Evolutionary conservation across 306 rosid species (phyloP).

Genomic region (Betula pendula): DNA sequence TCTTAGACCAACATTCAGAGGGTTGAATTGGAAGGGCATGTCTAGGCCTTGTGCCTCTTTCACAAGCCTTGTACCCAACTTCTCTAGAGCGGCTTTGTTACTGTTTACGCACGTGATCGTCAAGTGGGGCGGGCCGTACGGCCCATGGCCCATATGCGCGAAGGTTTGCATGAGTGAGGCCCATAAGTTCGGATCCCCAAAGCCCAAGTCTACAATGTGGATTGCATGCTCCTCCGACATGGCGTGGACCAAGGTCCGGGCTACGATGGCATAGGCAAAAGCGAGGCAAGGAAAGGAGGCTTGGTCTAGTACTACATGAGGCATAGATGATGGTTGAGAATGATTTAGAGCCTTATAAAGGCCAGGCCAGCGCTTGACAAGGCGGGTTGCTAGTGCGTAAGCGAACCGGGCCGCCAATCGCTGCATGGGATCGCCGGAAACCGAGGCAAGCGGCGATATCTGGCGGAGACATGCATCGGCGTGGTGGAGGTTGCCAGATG

Average conservation of each 20-base stretch:
- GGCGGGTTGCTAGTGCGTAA: constrained; percentile 12
- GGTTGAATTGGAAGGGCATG: constrained; percentile 16
- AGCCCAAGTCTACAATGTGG: constrained; percentile 27
- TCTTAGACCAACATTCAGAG: constrained; percentile 9
- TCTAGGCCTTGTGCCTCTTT: constrained; percentile 7
- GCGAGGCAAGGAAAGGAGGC: constrained; percentile 23
- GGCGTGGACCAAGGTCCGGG: constrained; percentile 13
- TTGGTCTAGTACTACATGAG: not conserved
- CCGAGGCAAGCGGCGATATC: constrained; percentile 24
- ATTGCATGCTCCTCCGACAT: not conserved
- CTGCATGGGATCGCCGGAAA: constrained; percentile 31
- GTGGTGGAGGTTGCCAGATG: constrained; percentile 26
- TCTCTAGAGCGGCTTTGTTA: not conserved
- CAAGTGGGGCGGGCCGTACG: constrained; percentile 11
- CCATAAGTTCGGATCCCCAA: constrained; percentile 14
- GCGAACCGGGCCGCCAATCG: constrained; percentile 27
- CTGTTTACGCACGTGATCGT: constrained; percentile 20
- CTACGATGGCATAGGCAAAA: constrained; percentile 17
- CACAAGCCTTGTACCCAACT: constrained; percentile 16
- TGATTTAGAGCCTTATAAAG: constrained; percentile 17
- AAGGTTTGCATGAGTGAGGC: constrained; percentile 7
- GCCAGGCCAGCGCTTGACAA: constrained; percentile 24
- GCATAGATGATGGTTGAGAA: not conserved
- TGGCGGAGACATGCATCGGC: constrained; percentile 32
- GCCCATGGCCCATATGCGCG: not conserved